Evolutionary conservation across 192 early-diverging fungal genomes (phyloP), one percentile per base, ranked within the genome.

Genomic region (Coemansia sp.): DNA sequence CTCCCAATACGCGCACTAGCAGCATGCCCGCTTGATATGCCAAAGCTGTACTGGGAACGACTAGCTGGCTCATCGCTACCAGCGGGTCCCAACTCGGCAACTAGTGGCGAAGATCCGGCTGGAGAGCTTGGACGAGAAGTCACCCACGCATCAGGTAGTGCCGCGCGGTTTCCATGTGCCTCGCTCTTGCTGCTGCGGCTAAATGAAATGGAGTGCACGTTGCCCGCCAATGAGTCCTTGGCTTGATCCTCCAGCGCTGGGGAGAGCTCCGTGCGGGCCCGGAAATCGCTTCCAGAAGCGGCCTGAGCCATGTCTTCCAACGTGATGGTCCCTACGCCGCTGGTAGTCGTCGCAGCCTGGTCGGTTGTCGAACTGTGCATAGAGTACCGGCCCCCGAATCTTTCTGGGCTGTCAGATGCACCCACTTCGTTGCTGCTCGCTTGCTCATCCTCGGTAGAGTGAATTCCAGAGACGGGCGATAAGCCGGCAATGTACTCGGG

Each of bases 261-360:
- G 5, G 51, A 3, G 26, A 28, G 13, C 24, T 31, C 51, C 5
- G 51, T 3, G 16, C 51, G 51, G 28, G 24, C 51, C 14, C 7
- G 26, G 5, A 24, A 31, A 10, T 40, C 45, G 24, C n/a, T 13
- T n/a, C 60, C 26, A 60, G 24, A 34, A 9, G 60, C 60, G 5
- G 69, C 73, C n/a, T 56, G 56, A 16, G 68, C 59, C 64, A 72
- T 65, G 36, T 72, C 70, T 16, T 72, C 68, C 14, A 76, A 60
- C 50, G 74, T 70, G 24, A 76, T 70, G 4, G 74, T 70, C 20
- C 74, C 74, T 23, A 60, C 68, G 40, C 67, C 60, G n/a, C 60
- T 69, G 31, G 60, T 23, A 31, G 37, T 69, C 6, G 67, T 58
- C 21, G 60, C 50, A 3, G 31, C 67, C 21, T 53, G 62, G 23